Evolutionary conservation across 768 basidiomycete species (phyloP).

Genomic region (Vararia minispora): DNA sequence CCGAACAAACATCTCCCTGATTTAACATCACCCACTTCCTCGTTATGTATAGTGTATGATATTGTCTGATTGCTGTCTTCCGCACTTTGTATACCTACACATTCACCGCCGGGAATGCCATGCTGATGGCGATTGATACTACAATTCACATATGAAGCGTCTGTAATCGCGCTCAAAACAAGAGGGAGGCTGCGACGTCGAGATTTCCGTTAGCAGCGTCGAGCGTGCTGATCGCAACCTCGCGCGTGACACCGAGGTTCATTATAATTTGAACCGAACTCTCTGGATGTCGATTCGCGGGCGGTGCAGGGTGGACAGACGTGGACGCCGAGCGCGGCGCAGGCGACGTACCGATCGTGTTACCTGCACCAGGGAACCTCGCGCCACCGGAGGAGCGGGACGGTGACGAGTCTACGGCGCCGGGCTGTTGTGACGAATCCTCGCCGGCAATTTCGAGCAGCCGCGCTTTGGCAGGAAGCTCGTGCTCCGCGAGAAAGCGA

Average conservation of each 20-base stretch:
- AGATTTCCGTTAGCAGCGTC: slow-evolving; percentile 78
- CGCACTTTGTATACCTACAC: slow-evolving; percentile 16
- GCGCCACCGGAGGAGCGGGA: neutral
- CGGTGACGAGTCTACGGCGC: neutral
- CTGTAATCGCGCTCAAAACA: slow-evolving; percentile 45
- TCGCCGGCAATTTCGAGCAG: slow-evolving; percentile 19
- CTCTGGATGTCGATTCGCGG: slow-evolving; percentile 38
- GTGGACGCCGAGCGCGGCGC: slow-evolving; percentile 18
- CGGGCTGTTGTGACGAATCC: slow-evolving; percentile 8
- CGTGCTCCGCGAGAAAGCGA: slow-evolving; percentile 84
- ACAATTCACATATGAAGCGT: too few relatives aligned
- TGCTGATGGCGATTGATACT: neutral
- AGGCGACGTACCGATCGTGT: slow-evolving; percentile 42
- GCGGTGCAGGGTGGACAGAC: slow-evolving; percentile 11
- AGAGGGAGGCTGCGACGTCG: slow-evolving; percentile 77
- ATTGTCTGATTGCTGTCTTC: slow-evolving; percentile 15
- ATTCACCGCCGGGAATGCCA: slow-evolving; percentile 8
- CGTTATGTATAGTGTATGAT: slow-evolving; percentile 14
- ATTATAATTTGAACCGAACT: slow-evolving; percentile 51
- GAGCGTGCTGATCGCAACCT: slow-evolving; percentile 66
- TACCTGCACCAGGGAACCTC: slow-evolving; percentile 59
- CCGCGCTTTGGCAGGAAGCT: slow-evolving; percentile 77
- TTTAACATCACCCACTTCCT: slow-evolving; percentile 31
- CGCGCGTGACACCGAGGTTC: slow-evolving; percentile 66
- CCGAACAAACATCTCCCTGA: slow-evolving; percentile 69